These are phyloP conservation scores for Dothiorella sarmentorum DNA, from an alignment of 2,329 filamentous ascomycete species.

Conservation along the genomic window DNA sequence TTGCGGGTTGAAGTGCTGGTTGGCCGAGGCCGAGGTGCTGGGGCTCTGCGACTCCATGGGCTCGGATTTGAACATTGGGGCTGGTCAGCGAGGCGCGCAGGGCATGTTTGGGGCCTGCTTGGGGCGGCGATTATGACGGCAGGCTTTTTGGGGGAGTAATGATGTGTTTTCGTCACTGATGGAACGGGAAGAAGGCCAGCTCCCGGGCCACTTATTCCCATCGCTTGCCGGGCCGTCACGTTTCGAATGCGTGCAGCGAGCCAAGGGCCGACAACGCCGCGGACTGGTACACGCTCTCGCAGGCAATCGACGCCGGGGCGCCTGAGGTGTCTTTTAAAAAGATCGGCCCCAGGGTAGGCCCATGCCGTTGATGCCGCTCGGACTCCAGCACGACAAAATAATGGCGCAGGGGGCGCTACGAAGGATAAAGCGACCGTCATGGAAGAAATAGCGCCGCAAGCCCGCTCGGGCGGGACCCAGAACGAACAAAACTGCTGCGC, in stretches of 20 bases:
- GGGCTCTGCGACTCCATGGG: slow-evolving; percentile 18
- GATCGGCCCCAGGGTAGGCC: slow-evolving; percentile 8
- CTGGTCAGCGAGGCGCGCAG: slow-evolving; percentile 2
- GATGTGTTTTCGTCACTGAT: slow-evolving; percentile 10
- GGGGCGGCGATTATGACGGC: not conserved
- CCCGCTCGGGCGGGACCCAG: not conserved
- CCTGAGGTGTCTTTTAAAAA: not conserved
- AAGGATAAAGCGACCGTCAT: slow-evolving; percentile 13
- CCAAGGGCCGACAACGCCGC: not conserved
- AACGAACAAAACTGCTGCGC: not conserved
- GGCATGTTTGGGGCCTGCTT: not conserved
- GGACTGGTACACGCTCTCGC: not conserved
- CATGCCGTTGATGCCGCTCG: not conserved
- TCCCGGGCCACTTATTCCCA: slow-evolving; percentile 9
- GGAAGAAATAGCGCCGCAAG: not conserved
- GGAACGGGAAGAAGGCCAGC: slow-evolving; percentile 4
- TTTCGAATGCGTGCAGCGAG: not conserved
- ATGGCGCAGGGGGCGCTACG: slow-evolving; percentile 15
- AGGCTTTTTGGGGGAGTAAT: slow-evolving; percentile 10
- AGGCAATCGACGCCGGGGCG: slow-evolving; percentile 13
- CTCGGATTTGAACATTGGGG: slow-evolving; percentile 8
- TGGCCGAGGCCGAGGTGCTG: slow-evolving; percentile 6
- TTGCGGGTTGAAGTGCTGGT: slow-evolving; percentile 3
- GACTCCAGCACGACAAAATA: slow-evolving; percentile 12
- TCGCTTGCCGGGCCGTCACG: not conserved